Evolutionary conservation across 2,329 filamentous ascomycete genomes (phyloP), one percentile per base, ranked within the genome.

Genomic region (Calycina herbarum): DNA sequence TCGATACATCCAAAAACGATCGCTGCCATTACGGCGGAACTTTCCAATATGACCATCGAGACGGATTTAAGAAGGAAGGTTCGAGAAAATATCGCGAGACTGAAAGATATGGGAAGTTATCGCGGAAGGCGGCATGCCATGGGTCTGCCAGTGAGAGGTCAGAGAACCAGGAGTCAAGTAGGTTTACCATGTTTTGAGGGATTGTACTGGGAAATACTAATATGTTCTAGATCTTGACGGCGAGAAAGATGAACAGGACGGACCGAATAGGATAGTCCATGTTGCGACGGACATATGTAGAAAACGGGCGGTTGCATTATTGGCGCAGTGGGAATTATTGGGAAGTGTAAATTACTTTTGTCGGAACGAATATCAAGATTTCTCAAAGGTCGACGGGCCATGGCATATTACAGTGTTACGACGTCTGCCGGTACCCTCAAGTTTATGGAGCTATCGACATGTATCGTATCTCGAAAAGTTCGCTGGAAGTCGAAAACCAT

Each of bases 21-120:
- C 71, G 89, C 92, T 62, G 89, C 91, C 62, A 83, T 99, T 67
- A 95, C 91, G 27, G 90, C 90, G 61, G 92, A 96, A 75, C 83
- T 99, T 51, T 92, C 93, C 17, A 89, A 88, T 63, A 94, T 99
- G 92, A 96, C 91, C 67, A 92, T 98, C 73, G 95, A 97, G 78
- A 96, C 91, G 78, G 94, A 98, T 74, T 83, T 96, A 69, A 83
- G 88, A 74, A 86, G 90, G 76, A 81, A 92, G 66, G 80, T 97
- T 45, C 85, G 89, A 73, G 92, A 97, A 60, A 95, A 98, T 75
- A 96, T 99, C 72, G 84, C 84, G 76, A 83, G 94, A 66, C 75
- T 99, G 78, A 92, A 91, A 77, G 94, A 97, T 74, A 97, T 97
- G 82, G 94, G 94, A 60, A 89, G 90, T 3, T 96, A 96, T 76